These are phyloP conservation scores for Umbelopsis sp. DNA, from an alignment of 192 early-diverging fungal genomes.

Conservation along the genomic window DNA sequence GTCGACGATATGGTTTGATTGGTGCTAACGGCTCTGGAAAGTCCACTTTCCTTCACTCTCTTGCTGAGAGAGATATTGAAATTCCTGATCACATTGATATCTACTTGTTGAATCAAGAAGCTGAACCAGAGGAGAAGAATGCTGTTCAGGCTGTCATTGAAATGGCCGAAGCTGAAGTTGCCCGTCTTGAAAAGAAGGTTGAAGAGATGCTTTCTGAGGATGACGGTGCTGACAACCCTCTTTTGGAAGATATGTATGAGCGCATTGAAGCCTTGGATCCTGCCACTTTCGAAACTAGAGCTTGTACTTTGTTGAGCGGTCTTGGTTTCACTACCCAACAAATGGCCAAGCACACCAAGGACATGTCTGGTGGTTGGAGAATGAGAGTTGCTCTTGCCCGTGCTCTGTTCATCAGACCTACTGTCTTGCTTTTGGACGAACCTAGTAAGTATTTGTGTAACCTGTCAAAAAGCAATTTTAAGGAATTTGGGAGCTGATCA, in stretches of 20 bases:
- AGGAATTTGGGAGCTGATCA: background rate
- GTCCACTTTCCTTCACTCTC: conserved; percentile 90
- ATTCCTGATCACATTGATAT: conserved; percentile 98
- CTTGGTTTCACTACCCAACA: conserved; percentile 87
- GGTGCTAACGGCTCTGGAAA: conserved; percentile 93
- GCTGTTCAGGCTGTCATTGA: conserved; percentile 92
- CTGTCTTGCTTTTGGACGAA: conserved; percentile 51
- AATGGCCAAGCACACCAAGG: conserved; percentile 93
- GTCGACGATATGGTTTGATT: conserved; percentile 90
- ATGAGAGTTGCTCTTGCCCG: conserved; percentile 98
- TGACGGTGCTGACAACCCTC: conserved; percentile 79
- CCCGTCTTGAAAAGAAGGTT: conserved; percentile 88
- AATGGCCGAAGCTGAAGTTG: conserved; percentile 86
- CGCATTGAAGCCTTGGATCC: conserved; percentile 94
- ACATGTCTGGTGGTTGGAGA: conserved; percentile 99
- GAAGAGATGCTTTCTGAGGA: conserved; percentile 87
- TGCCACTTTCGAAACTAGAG: conserved; percentile 92
- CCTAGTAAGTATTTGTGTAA: conserved; percentile 35
- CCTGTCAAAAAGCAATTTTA: background rate
- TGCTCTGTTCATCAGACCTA: conserved; percentile 88
- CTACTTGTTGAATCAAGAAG: conserved; percentile 94
- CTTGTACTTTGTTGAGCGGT: conserved; percentile 88
- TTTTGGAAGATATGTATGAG: conserved; percentile 95
- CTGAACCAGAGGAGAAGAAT: conserved; percentile 89
- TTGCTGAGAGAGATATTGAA: conserved; percentile 91